Conservation (phyloP, 345 rosid species). For the Ceriops tagal region DNA sequence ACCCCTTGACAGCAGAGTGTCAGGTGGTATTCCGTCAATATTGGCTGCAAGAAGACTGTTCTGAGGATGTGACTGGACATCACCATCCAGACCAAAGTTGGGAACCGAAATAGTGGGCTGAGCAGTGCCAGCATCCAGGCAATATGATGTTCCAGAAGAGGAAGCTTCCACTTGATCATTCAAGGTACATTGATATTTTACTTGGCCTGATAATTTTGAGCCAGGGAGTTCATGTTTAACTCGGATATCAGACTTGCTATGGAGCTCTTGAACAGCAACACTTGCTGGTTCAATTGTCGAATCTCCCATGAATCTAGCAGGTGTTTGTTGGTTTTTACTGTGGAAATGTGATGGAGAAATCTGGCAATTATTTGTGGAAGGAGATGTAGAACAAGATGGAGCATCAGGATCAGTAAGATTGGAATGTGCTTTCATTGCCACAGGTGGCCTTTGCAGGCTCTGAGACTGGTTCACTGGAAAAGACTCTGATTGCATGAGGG, state of each 20-base stretch:
- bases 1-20: constrained; percentile 74
- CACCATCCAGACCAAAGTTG: constrained; percentile 67
- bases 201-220: constrained; percentile 52
- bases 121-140: constrained; percentile 66
- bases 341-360: constrained; percentile 59
- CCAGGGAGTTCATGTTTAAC: constrained; percentile 55
- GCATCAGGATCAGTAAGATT: constrained; percentile 81
- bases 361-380: constrained; percentile 86
- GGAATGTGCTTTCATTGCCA: constrained; percentile 55
- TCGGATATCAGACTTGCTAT: constrained; percentile 53
- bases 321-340: constrained; percentile 60
- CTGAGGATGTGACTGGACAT: constrained; percentile 66
- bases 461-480: constrained; percentile 53
- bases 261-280: constrained; percentile 64
- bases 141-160: constrained; percentile 89
- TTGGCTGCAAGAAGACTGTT: constrained; percentile 55
- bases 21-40: constrained; percentile 69
- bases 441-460: constrained; percentile 47
- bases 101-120: constrained; percentile 78
- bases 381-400: constrained; percentile 96
- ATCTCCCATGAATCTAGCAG: constrained; percentile 50
- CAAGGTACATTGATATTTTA: constrained; percentile 56
- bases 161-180: constrained; percentile 88
- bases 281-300: constrained; percentile 49
- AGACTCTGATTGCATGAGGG: constrained; percentile 54